Evolutionary conservation across 1,284 basidiomycete genomes (phyloP), one percentile per base, ranked within the genome.

Genomic region (Lignosus rhinocerotis): DNA sequence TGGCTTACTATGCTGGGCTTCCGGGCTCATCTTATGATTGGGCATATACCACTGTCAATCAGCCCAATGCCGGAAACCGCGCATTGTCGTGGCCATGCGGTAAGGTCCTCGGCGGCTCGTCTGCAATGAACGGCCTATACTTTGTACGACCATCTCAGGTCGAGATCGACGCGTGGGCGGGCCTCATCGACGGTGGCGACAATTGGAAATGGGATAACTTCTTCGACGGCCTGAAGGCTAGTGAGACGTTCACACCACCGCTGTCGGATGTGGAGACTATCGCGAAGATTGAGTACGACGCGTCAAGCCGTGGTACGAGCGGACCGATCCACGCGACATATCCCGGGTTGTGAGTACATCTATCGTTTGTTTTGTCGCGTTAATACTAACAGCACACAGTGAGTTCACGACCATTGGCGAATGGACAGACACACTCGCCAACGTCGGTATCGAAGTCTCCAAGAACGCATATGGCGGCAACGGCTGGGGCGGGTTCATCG

Each of bases 101-200:
- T 17, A 83, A 90, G 76, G 77, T 87, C 32, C 80, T 92, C 17
- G 90, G 90, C 53, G 90, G 90, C 16, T 88, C 81, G 3, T 79
- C 82, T 36, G 86, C 88, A 5, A 79, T 88, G 56, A 92, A 92
- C 73, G 89, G 86, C 55, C 78, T 90, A 73, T 92, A 89, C 73
- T 77, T 82, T 49, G 77, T 85, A 50, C 78, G 82, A 1, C 83
- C 83, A 7, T 77, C 79, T 31, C 62, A 78, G 43, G 64, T 76
- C 55, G 84, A 88, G 67, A 73, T 86, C 64, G 78, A 86, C 63
- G 75, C 81, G 2, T 86, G 83, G 83, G 73, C 79, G 12, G 64
- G 70, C 11, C 67, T 86, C 59, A 72, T 81, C 55, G 21, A 70
- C 71, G 63, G 60, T 43, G 67, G 64, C 39, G 58, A 58, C 16